Conservation (phyloP, 2,329 filamentous ascomycete species). For the Alternaria metachromatica region DNA sequence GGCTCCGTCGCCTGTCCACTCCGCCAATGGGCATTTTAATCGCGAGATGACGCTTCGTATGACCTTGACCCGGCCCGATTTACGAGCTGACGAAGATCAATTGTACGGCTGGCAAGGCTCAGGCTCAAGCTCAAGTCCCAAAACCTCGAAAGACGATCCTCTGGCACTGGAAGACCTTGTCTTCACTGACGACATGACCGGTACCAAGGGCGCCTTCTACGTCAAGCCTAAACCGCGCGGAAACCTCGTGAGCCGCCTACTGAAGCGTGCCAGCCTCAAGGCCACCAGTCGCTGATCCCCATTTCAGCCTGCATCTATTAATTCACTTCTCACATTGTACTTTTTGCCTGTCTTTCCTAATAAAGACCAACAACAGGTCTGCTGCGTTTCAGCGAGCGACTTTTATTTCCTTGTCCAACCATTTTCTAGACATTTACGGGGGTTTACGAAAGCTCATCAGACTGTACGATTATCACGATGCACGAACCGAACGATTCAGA, state of each 20-base stretch:
- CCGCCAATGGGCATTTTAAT: conserved; percentile 49
- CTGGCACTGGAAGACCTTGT: conserved; percentile 63
- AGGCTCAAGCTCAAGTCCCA: conserved; percentile 17
- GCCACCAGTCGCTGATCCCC: conserved; percentile 18
- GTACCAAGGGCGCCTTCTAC: conserved; percentile 56
- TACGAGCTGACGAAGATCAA: conserved; percentile 76
- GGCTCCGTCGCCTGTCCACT: conserved; percentile 31
- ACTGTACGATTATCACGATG: conserved; percentile 14
- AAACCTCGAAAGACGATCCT: conserved; percentile 55
- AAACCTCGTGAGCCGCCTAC: conserved; percentile 44
- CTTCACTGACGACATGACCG: conserved; percentile 55
- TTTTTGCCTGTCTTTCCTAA: neutral
- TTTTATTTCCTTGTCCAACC: conserved; percentile 2
- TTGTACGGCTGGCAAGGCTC: conserved; percentile 71
- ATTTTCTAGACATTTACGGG: neutral
- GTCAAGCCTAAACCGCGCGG: conserved; percentile 45
- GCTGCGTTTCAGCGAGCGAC: conserved; percentile 12
- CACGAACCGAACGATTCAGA: conserved; percentile 16
- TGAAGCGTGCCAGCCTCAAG: conserved; percentile 48
- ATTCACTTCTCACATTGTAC: neutral
- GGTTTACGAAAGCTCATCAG: neutral
- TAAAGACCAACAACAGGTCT: conserved; percentile 7
- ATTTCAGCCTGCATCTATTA: neutral
- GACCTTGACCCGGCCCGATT: conserved; percentile 89
- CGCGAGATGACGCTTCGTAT: conserved; percentile 96